These are phyloP conservation scores for Fomes fomentarius DNA, from an alignment of 1,284 basidiomycete genomes.

Conservation along the genomic window DNA sequence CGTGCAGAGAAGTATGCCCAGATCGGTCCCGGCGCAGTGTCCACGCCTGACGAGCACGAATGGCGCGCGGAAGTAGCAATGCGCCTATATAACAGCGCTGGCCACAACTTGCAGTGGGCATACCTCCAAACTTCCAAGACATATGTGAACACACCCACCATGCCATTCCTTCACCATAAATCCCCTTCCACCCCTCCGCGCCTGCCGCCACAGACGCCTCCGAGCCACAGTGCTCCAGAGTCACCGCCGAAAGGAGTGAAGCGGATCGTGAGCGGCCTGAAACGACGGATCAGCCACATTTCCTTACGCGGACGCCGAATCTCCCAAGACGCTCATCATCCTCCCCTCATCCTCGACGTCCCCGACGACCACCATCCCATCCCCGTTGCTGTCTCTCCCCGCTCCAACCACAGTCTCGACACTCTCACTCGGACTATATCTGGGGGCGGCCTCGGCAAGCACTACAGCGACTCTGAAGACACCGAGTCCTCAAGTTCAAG, in stretches of 20 bases:
- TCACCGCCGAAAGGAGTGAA: slow-evolving; percentile 20
- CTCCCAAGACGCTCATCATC: background rate
- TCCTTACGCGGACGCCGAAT: slow-evolving; percentile 16
- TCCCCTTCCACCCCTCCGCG: slow-evolving; percentile 8
- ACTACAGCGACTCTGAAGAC: slow-evolving; percentile 12
- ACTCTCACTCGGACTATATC: slow-evolving; percentile 10
- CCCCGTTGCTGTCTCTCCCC: slow-evolving; percentile 11
- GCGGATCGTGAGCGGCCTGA: slow-evolving; percentile 23
- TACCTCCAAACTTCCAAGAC: background rate
- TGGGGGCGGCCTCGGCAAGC: slow-evolving; percentile 16
- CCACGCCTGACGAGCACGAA: slow-evolving; percentile 17
- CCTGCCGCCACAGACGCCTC: background rate
- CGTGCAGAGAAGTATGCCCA: slow-evolving; percentile 8
- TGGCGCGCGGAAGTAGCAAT: slow-evolving; percentile 11
- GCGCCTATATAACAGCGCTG: slow-evolving; percentile 16
- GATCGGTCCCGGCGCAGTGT: slow-evolving; percentile 19
- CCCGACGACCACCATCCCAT: slow-evolving; percentile 13
- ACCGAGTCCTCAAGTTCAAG: slow-evolving; percentile 6
- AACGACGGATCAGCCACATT: slow-evolving; percentile 22
- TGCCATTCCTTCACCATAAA: slow-evolving; percentile 11
- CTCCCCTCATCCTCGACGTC: slow-evolving; percentile 4
- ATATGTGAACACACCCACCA: slow-evolving; percentile 10
- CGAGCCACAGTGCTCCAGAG: background rate
- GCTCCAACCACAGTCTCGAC: slow-evolving; percentile 7
- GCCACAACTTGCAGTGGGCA: background rate